A percentile compares a stretch with the other conserved stretches of the same genome.
phyloP scores from a whole-genome alignment of 208 protist genomes.

The Porcisia deanei region DNA sequence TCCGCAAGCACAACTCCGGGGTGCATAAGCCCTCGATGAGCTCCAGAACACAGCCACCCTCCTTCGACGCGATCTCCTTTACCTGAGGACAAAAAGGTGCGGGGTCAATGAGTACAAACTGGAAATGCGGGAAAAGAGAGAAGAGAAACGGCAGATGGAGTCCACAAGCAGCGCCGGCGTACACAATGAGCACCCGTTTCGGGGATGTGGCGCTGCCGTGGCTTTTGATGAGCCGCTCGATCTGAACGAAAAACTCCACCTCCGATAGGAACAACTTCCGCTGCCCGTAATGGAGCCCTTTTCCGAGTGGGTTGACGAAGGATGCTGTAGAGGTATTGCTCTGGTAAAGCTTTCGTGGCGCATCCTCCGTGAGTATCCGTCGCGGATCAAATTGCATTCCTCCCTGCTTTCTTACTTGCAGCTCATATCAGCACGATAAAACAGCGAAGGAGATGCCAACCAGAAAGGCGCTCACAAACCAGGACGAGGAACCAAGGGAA shows the following conservation, averaged over 20 bases:
- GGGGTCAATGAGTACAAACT: constrained; percentile 94
- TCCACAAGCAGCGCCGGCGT: constrained; percentile 94
- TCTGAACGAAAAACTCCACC: constrained; percentile 90
- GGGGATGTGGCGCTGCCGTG: background rate
- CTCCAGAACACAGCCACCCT: constrained; percentile 52
- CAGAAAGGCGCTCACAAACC: background rate
- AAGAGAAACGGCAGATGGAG: constrained; percentile 91
- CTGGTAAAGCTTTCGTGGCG: constrained; percentile 54
- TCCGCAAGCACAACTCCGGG: constrained; percentile 81
- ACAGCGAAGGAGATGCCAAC: background rate
- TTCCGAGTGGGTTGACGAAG: constrained; percentile 51
- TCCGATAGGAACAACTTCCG: constrained; percentile 94
- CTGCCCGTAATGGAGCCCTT: constrained; percentile 95
- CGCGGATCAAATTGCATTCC: constrained; percentile 54
- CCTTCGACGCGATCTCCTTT: constrained; percentile 33
- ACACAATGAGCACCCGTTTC: constrained; percentile 77
- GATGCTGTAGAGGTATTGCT: constrained; percentile 39
- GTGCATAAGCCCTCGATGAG: constrained; percentile 90
- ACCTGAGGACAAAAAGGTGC: constrained; percentile 79
- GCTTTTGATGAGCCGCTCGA: background rate
- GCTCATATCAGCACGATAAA: background rate
- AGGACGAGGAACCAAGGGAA: too few relatives aligned
- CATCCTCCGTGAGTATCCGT: constrained; percentile 42
- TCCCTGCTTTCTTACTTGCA: background rate
- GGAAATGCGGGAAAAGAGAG: constrained; percentile 63